Base-by-base conservation (phyloP, 108 stramenopile species). In the Cylindrotheca fusiformis region DNA sequence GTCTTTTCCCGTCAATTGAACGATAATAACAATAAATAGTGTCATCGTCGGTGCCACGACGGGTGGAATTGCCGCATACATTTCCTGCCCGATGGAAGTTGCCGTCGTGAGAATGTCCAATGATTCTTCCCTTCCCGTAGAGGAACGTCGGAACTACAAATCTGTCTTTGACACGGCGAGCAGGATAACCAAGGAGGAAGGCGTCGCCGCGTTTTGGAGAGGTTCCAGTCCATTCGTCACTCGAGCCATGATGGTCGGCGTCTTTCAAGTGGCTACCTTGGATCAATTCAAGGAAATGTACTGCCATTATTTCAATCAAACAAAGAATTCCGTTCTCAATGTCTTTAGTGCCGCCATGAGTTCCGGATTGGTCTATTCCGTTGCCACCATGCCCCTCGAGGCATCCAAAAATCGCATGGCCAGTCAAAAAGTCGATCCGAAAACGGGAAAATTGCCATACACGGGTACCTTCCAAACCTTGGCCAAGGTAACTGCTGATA, bases 401-500 rank as follows among this genome's bases (percentile, higher is more conserved):
- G 89, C 93, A 27, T 69, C 85, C 22, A 97, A 97, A 78, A 97
- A 97, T 71, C 77, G 94, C 26, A 97, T 97, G 96, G 96, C 96
- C 8, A 82, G 76, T 56, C 96, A 97, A 82, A 88, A 87, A 61
- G 51, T 75, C 0, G 88, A 89, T 55, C 65, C 74, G 22, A 59
- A 62, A 10, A 84, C 84, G 25, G 91, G 94, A 52, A 80, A 85
- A 71, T 63, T 89, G n/a, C 93, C 89, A 1, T 97, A 93, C 69
- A 90, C 81, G 12, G 71, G 79, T 10, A 91, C 94, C 32, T 52
- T 93, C 58, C 94, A 95, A 73, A 90, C 91, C 8, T 57, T 97
- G 56, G 32, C 47, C 32, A 68, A 78, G 58, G 84, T 97, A 18
- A 52, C 86, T 6, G 64, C 64, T 21, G 75, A 88, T 48, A 84